A percentile compares a stretch with the other conserved stretches of the same genome.
phyloP scores from a whole-genome alignment of 805 yeast genomes.

The Candida andamanensis region DNA sequence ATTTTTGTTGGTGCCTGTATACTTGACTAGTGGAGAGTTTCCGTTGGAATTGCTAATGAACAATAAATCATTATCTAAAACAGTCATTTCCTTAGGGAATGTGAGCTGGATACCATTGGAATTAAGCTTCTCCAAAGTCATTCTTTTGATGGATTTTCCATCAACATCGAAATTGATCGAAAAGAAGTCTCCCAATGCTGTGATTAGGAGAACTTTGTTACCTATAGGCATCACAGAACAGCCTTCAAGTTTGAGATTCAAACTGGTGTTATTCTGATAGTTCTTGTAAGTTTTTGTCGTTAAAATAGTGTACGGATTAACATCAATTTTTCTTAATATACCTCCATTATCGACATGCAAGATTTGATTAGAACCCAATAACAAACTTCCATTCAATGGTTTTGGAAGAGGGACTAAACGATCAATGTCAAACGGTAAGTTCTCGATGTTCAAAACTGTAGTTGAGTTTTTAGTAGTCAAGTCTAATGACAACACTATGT shows the following conservation, averaged over 20 bases:
- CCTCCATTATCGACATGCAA: constrained; percentile 80
- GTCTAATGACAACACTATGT: constrained; percentile 66
- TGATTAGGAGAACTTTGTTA: constrained; percentile 27
- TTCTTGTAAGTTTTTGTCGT: constrained; percentile 31
- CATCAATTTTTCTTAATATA: constrained; percentile 54
- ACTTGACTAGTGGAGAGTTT: constrained; percentile 48
- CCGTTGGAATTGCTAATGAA: constrained; percentile 62
- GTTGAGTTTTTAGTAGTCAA: constrained; percentile 53
- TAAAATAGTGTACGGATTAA: constrained; percentile 48
- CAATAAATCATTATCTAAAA: constrained; percentile 38
- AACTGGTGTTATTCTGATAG: constrained; percentile 42
- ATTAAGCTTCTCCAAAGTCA: constrained; percentile 18
- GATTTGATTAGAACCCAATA: constrained; percentile 71
- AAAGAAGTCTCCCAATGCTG: constrained; percentile 29
- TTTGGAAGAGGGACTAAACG: constrained; percentile 56
- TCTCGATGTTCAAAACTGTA: constrained; percentile 57
- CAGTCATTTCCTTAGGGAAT: constrained; percentile 38
- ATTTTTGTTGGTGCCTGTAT: constrained; percentile 15
- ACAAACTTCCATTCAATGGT: constrained; percentile 65
- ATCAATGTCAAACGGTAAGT: constrained; percentile 72
- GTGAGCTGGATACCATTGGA: constrained; percentile 31
- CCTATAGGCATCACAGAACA: constrained; percentile 34
- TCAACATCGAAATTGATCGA: constrained; percentile 35
- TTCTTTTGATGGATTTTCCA: constrained; percentile 36
- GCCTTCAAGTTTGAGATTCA: constrained; percentile 54